A percentile compares a stretch with the other conserved stretches of the same genome.
Conservation (phyloP, 306 rosid genomes). For the Quercus mongolica region DNA sequence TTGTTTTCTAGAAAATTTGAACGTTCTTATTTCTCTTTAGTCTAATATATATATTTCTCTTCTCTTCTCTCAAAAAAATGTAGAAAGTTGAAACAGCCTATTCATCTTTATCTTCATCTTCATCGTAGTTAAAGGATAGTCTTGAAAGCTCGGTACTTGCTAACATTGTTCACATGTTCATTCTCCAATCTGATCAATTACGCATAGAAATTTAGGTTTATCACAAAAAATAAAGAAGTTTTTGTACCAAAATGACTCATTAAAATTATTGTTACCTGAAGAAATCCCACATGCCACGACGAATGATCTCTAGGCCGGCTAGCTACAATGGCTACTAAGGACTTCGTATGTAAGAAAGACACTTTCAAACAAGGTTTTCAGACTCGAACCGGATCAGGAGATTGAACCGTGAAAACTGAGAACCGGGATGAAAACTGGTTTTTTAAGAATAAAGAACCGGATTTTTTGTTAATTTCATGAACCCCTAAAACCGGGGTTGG, state of each 20-base stretch:
- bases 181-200: constrained; percentile 53
- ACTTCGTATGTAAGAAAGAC: constrained; percentile 38
- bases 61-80: too few species aligned
- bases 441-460: too few species aligned
- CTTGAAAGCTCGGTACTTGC: constrained; percentile 75
- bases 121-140: constrained; percentile 69
- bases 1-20: too few species aligned
- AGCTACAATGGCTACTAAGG: constrained; percentile 39
- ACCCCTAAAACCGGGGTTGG: too few species aligned
- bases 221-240: neutral
- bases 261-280: constrained; percentile 39
- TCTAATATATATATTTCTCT: too few species aligned
- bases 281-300: constrained; percentile 76
- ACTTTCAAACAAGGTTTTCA: constrained; percentile 10
- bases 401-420: too few species aligned
- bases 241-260: neutral
- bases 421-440: too few species aligned
- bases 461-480: too few species aligned
- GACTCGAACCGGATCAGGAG: too few species aligned
- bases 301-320: constrained; percentile 64
- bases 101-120: constrained; percentile 56
- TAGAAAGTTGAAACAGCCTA: neutral
- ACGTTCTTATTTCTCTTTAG: too few species aligned
- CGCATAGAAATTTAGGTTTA: neutral
- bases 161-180: constrained; percentile 77